Evolutionary conservation across 1,284 basidiomycete genomes (phyloP).

Genomic region (Xerocomus amazonicus): DNA sequence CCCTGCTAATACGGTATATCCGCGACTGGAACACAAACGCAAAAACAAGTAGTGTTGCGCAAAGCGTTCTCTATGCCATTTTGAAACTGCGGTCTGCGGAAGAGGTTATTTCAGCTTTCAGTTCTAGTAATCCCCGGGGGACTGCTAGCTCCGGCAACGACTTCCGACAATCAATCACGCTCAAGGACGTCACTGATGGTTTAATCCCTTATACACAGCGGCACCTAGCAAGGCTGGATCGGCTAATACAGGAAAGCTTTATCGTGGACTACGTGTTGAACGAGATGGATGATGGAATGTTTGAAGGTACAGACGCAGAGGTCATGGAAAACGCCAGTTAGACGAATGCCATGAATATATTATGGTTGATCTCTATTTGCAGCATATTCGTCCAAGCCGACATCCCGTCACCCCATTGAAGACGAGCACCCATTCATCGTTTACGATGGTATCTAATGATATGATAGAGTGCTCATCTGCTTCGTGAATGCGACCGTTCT

Average conservation of each 20-base stretch:
- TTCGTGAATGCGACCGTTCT: constrained; percentile 50
- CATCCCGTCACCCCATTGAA: constrained; percentile 72
- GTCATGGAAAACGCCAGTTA: constrained; percentile 36
- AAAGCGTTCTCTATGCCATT: constrained; percentile 80
- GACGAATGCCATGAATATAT: constrained; percentile 3
- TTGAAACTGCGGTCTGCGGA: constrained; percentile 73
- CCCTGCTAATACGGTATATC: constrained; percentile 78
- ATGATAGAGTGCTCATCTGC: constrained; percentile 39
- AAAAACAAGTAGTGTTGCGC: constrained; percentile 83
- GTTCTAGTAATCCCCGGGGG: constrained; percentile 33
- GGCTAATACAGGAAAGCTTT: constrained; percentile 88
- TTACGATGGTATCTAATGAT: constrained; percentile 39
- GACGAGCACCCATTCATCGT: constrained; percentile 61
- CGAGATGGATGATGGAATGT: constrained; percentile 87
- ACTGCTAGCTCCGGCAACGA: neutral
- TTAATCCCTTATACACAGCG: constrained; percentile 93
- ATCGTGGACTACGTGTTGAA: constrained; percentile 89
- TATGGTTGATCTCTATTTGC: neutral
- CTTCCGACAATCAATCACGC: constrained; percentile 22
- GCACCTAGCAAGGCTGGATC: constrained; percentile 83
- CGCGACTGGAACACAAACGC: constrained; percentile 94
- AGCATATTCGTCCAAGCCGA: constrained; percentile 43
- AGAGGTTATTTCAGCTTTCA: constrained; percentile 73
- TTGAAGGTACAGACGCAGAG: constrained; percentile 44
- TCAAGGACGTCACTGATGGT: constrained; percentile 80